Evolutionary conservation across 2,329 filamentous ascomycete species (phyloP).

Genomic region (Cordyceps pruinosa): DNA sequence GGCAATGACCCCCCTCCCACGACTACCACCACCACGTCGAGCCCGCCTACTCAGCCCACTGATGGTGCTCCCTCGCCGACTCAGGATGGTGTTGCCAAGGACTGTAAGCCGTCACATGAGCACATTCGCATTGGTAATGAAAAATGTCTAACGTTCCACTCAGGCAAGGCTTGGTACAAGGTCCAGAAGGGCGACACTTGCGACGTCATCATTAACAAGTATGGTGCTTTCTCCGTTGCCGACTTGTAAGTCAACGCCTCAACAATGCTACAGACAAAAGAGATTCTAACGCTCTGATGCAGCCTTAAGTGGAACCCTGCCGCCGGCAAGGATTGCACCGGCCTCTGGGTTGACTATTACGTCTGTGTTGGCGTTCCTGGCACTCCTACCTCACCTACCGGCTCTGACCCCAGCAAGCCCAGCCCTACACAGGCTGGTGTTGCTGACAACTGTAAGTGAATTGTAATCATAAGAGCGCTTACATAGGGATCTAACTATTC

Average conservation of each 20-base stretch:
- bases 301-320: constrained; percentile 24
- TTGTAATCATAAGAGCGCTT: no score
- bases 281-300: neutral
- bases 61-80: constrained; percentile 2
- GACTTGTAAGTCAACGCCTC: constrained; percentile 10
- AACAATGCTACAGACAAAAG: neutral
- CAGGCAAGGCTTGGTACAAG: constrained; percentile 13
- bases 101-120: neutral
- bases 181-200: constrained; percentile 14
- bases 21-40: neutral
- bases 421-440: constrained; percentile 9
- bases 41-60: neutral
- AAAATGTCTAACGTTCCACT: neutral
- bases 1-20: neutral
- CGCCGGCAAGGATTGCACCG: constrained; percentile 9
- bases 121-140: neutral
- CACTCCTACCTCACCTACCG: constrained; percentile 5
- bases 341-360: constrained; percentile 13
- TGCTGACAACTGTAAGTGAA: neutral
- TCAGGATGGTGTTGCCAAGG: constrained; percentile 6
- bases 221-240: constrained; percentile 18
- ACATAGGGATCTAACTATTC: neutral
- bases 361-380: constrained; percentile 22
- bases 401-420: constrained; percentile 9
- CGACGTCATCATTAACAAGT: constrained; percentile 10